These are phyloP conservation scores for Marasmius oreades DNA, from an alignment of 1,284 basidiomycete genomes.

Conservation along the genomic window DNA sequence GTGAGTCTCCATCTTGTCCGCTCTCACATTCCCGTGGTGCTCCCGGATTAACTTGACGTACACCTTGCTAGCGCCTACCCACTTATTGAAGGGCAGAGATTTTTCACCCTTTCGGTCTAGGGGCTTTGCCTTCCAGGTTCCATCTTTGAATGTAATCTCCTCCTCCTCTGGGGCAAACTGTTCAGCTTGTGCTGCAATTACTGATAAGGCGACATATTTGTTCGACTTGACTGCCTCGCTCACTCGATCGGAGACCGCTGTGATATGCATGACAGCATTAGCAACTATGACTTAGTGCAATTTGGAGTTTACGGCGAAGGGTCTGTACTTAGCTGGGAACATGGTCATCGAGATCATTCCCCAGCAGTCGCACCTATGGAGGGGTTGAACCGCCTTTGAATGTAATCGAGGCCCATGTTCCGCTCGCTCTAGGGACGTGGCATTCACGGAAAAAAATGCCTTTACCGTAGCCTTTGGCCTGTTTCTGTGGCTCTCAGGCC, in stretches of 20 bases:
- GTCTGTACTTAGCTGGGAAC: too few relatives aligned
- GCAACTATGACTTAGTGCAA: background rate
- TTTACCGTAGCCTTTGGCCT: too few relatives aligned
- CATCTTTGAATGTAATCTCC: background rate
- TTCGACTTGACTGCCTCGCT: background rate
- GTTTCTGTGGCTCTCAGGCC: too few relatives aligned
- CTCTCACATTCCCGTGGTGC: background rate
- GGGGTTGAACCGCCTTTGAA: too few relatives aligned
- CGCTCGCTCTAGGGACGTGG: too few relatives aligned
- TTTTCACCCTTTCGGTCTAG: background rate
- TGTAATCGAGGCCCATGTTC: too few relatives aligned
- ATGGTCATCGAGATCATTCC: too few relatives aligned
- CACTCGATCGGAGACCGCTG: background rate
- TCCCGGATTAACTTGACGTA: background rate
- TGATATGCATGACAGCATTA: background rate
- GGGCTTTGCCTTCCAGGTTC: background rate
- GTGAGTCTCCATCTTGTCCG: background rate
- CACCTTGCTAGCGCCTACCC: background rate
- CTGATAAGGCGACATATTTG: background rate
- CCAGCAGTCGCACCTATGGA: too few relatives aligned
- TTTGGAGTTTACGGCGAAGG: background rate
- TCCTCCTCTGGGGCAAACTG: background rate
- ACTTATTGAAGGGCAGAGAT: background rate
- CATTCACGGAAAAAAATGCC: too few relatives aligned
- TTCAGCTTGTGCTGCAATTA: background rate